Base-by-base conservation (phyloP, 768 basidiomycete species). In the Filobasidium wieringae region DNA sequence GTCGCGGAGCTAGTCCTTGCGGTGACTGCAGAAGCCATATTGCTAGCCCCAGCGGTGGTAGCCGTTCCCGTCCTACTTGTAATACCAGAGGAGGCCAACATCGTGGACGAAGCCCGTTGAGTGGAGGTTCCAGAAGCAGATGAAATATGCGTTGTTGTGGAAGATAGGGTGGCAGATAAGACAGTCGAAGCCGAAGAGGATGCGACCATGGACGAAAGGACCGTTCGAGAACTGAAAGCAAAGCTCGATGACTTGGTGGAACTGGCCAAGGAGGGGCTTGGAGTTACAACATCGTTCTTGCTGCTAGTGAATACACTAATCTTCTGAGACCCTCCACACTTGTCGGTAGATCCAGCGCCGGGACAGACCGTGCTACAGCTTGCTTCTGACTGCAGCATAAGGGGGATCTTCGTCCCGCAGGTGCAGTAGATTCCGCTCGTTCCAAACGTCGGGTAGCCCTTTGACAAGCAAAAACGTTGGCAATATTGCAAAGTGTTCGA, bases 371-470 rank as follows among this genome's bases (percentile, higher is more conserved):
- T 40, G 37, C 4, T 11, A 11, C 37, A 40, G 22, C 37, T 40
- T 5, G 11, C 37, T 22, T 40, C 37, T 40, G 37, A 22, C 37
- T 40, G 37, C 17, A 40, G 37, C 47, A 47, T 34, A 8, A 41
- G 9, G 11, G 61, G 63, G 22, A 59, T 36, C 43, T 50, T 61
- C 12, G 53, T 51, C 3, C 64, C 64, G 30, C 67, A 68, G 55
- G 37, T 65, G 55, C 67, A 68, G 37, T 61, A 61, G 17, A 30
- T 64, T 19, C 61, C 52, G 41, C 40, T 68, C 53, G 29, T 64
- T 66, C 40, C 67, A 62, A 55, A 66, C 66, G 36, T 57, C 57
- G 43, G 55, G 40, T 39, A 52, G 63, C 27, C 64, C 64, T n/a
- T 60, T 43, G 26, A 54, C 59, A 7, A 22, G 40, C 67, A 66